These are phyloP conservation scores for Colletotrichum agaves DNA, from an alignment of 2,329 filamentous ascomycete genomes.

Conservation along the genomic window DNA sequence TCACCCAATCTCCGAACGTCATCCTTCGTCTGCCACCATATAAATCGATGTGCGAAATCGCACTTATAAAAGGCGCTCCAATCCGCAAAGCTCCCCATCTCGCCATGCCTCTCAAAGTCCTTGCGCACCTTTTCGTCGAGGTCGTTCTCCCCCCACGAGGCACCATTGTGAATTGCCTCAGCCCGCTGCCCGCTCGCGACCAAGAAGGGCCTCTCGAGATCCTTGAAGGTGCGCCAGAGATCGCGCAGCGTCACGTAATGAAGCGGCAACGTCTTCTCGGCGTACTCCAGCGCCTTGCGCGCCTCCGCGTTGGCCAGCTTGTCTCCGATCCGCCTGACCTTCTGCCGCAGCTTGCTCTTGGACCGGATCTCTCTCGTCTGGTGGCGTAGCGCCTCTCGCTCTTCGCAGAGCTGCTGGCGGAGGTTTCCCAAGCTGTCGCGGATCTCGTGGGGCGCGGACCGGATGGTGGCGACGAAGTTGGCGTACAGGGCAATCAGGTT, in stretches of 20 bases:
- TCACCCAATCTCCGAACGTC: conserved; percentile 27
- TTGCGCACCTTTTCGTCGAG: conserved; percentile 30
- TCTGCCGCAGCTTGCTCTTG: conserved; percentile 14
- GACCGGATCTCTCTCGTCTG: conserved; percentile 28
- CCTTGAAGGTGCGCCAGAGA: conserved; percentile 33
- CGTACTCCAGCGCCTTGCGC: conserved; percentile 16
- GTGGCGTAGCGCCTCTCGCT: conserved; percentile 30
- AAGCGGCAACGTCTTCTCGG: conserved; percentile 26
- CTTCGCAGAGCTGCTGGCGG: conserved; percentile 31
- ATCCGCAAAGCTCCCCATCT: conserved; percentile 28
- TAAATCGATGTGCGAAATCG: conserved; percentile 33
- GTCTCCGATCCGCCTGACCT: neutral
- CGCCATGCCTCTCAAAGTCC: conserved; percentile 31
- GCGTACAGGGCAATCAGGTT: conserved; percentile 33
- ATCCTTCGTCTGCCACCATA: conserved; percentile 36
- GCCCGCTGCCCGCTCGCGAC: conserved; percentile 32
- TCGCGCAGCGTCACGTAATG: conserved; percentile 34
- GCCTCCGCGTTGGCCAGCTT: conserved; percentile 14
- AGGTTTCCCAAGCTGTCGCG: conserved; percentile 33
- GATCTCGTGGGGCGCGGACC: conserved; percentile 15
- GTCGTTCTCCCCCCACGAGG: conserved; percentile 28
- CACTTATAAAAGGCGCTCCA: conserved; percentile 34
- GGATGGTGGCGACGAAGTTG: conserved; percentile 30
- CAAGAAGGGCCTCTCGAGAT: conserved; percentile 29
- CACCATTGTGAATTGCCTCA: conserved; percentile 30